A percentile compares a stretch with the other conserved stretches of the same genome.
These are phyloP conservation scores for Aureobasidium mangrovei DNA, from an alignment of 2,329 filamentous ascomycete species.

Conservation along the genomic window DNA sequence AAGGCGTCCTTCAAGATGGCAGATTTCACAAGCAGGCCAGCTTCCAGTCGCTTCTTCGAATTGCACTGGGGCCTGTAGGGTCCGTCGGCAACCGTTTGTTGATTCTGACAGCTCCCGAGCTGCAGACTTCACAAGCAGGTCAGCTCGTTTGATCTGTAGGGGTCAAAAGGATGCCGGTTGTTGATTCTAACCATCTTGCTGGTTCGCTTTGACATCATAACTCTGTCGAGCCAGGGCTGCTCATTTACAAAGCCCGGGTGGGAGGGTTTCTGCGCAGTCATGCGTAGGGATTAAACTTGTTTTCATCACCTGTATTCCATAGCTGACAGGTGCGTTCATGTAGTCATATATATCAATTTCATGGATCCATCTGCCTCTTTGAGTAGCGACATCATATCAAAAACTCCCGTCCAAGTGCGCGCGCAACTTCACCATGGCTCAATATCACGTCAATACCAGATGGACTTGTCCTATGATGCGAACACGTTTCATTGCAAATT, in stretches of 20 bases:
- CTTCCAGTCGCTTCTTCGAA: not conserved
- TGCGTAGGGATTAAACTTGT: slow-evolving; percentile 1
- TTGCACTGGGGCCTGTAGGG: too few species aligned
- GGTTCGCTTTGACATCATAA: not conserved
- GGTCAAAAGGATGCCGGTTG: not conserved
- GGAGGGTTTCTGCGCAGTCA: slow-evolving; percentile 3
- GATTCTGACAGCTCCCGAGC: too few species aligned
- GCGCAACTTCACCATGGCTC: not conserved
- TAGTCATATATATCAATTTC: not conserved
- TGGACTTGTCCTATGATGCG: not conserved
- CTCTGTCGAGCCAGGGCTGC: slow-evolving; percentile 5
- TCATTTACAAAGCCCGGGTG: slow-evolving; percentile 5
- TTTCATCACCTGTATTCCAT: not conserved
- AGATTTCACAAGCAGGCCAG: not conserved
- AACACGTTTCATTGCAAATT: not conserved
- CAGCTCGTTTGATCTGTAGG: not conserved
- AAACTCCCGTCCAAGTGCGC: not conserved
- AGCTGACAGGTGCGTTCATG: not conserved
- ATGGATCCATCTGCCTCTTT: not conserved
- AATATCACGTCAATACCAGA: not conserved
- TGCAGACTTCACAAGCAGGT: not conserved
- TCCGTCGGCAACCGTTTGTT: too few species aligned
- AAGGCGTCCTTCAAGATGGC: not conserved
- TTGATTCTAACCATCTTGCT: not conserved
- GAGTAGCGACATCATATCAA: not conserved